These are phyloP conservation scores for Orychophragmus violaceus DNA, from an alignment of 345 rosid genomes.

Conservation along the genomic window DNA sequence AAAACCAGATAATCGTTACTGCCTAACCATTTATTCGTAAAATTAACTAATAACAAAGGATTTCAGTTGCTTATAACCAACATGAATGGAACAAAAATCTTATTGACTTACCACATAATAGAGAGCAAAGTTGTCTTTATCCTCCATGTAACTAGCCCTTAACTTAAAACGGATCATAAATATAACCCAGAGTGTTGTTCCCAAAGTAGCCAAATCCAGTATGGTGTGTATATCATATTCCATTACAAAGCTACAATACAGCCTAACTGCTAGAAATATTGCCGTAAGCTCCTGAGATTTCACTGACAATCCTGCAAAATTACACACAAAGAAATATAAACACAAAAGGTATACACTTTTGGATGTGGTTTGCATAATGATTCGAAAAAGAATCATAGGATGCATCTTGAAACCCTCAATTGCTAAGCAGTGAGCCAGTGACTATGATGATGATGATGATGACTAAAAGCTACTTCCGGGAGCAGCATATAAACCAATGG, in stretches of 20 bases:
- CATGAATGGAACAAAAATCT: not conserved
- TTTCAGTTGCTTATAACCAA: not conserved
- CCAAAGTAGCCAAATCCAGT: conserved; percentile 89
- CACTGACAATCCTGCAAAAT: conserved; percentile 77
- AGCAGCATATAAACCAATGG: not conserved
- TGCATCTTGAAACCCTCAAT: not conserved
- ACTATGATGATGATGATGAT: not conserved
- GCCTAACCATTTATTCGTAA: not conserved
- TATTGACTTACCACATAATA: conserved; percentile 71
- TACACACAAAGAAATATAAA: conserved; percentile 9
- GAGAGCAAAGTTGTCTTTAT: conserved; percentile 88
- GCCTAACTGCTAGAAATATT: conserved; percentile 78
- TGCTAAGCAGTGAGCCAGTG: not conserved
- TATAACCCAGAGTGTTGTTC: conserved; percentile 95
- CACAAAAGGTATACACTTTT: not conserved
- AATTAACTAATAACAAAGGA: not conserved
- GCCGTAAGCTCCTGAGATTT: conserved; percentile 97
- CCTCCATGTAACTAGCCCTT: conserved; percentile 91
- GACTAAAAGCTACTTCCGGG: not conserved
- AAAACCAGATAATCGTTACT: not conserved
- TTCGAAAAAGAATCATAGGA: not conserved
- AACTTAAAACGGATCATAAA: conserved; percentile 92
- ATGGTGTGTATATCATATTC: conserved; percentile 98
- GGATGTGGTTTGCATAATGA: not conserved
- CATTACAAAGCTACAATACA: conserved; percentile 97